These are phyloP conservation scores for Neofusicoccum laricinum DNA, from an alignment of 2,329 filamentous ascomycete genomes.

Conservation along the genomic window DNA sequence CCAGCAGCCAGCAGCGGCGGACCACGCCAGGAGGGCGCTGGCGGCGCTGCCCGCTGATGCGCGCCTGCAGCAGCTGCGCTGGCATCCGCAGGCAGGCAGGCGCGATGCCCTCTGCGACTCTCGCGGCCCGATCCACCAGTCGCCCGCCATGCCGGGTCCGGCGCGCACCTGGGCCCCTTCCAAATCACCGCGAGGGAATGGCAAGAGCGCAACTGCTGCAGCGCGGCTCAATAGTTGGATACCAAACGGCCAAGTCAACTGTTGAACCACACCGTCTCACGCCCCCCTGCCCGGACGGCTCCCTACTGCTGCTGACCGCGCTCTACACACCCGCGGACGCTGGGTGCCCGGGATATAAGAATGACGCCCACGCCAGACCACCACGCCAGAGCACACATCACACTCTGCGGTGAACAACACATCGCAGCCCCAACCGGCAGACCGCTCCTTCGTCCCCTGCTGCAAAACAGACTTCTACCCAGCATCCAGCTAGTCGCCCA, in stretches of 20 bases:
- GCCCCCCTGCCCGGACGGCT: constrained; percentile 7
- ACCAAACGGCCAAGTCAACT: constrained; percentile 15
- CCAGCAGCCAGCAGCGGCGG: too few species aligned
- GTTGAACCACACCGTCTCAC: constrained; percentile 18
- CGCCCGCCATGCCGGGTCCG: constrained; percentile 7
- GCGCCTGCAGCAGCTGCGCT: constrained; percentile 14
- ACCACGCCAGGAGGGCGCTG: too few species aligned
- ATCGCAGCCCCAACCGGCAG: background rate
- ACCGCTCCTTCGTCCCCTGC: constrained; percentile 11
- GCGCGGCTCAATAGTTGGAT: constrained; percentile 17
- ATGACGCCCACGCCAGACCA: constrained; percentile 13
- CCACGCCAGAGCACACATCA: constrained; percentile 20
- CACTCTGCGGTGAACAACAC: constrained; percentile 2
- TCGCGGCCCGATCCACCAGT: constrained; percentile 13
- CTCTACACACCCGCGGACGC: background rate
- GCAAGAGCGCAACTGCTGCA: constrained; percentile 6
- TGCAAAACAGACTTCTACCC: constrained; percentile 5
- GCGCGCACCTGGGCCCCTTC: constrained; percentile 3
- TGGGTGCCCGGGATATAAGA: constrained; percentile 4
- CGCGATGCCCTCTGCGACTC: background rate
- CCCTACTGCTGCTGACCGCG: background rate
- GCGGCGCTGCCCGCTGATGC: background rate
- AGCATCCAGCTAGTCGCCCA: background rate
- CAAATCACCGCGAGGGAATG: constrained; percentile 11
- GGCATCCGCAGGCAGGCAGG: background rate